Conservation (phyloP, 2,329 filamentous ascomycete species). For the Claviceps cyperi region DNA sequence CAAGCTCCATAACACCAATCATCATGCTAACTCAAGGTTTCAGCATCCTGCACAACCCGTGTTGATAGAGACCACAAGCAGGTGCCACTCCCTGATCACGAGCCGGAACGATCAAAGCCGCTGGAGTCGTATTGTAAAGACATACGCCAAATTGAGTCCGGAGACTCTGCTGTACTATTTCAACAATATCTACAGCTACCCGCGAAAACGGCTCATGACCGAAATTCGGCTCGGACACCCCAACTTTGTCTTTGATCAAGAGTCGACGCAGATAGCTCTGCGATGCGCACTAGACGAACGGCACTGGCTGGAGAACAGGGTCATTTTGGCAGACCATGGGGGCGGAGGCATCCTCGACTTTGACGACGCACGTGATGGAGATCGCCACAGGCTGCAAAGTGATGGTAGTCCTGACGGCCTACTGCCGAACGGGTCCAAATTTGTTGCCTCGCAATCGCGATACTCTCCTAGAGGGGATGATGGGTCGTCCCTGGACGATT, state of each 20-base stretch:
- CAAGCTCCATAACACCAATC: background rate
- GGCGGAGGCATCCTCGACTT: slow-evolving; percentile 28
- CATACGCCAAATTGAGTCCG: slow-evolving; percentile 35
- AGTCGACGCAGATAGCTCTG: slow-evolving; percentile 27
- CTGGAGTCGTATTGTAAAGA: slow-evolving; percentile 27
- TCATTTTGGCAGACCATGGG: slow-evolving; percentile 19
- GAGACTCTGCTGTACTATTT: slow-evolving; percentile 35
- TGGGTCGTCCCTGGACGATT: slow-evolving; percentile 19
- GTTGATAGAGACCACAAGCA: slow-evolving; percentile 12
- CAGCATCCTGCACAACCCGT: slow-evolving; percentile 11
- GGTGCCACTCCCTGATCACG: slow-evolving; percentile 17
- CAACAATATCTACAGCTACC: slow-evolving; percentile 30
- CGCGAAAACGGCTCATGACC: slow-evolving; percentile 28
- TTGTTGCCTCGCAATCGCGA: slow-evolving; percentile 17
- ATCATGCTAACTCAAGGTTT: background rate
- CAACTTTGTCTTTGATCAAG: slow-evolving; percentile 29
- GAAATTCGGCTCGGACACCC: slow-evolving; percentile 26
- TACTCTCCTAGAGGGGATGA: slow-evolving; percentile 28
- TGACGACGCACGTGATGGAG: slow-evolving; percentile 22
- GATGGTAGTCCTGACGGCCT: slow-evolving; percentile 25
- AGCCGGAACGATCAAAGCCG: slow-evolving; percentile 23
- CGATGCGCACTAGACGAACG: slow-evolving; percentile 25
- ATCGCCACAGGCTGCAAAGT: slow-evolving; percentile 14
- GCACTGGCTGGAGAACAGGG: slow-evolving; percentile 17
- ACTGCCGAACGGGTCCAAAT: slow-evolving; percentile 16